Evolutionary conservation across 768 basidiomycete species (phyloP), one percentile per base, ranked within the genome.

Genomic region (Phylloporus sp.): DNA sequence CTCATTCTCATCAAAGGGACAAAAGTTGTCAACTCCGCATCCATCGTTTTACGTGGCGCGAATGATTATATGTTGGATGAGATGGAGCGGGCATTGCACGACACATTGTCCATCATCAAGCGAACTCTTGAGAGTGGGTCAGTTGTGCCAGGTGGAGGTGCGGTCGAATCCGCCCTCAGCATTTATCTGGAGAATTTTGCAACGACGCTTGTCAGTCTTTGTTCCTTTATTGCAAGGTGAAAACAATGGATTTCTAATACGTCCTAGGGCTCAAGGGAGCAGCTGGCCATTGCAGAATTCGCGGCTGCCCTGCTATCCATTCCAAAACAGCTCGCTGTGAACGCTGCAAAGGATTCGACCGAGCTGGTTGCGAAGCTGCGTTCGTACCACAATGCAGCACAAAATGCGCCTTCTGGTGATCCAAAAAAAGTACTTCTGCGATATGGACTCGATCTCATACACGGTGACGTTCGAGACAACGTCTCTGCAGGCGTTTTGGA

Each of bases 61-160:
- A 99, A 98, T 67, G 96, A 99, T 68, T 97, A 95, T 67, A 93
- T 97, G 89, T 72, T 98, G 57, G 96, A 99, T 65, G 96, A 99
- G 76, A 99, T 98, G 96, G 96, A 99, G 71, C 76, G 96, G 38
- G 86, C 91, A 0, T 67, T 98, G 57, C 95, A 99, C 63, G 96
- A 99, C 65, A 88, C 90, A 2, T 68, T 98, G 52, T 95, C 90
- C 23, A 79, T 96, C 58, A 91, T 97, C 72, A 99, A 99, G 74
- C 81, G 95, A 48, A 98, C 96, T 6, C 71, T 98, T 38, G 96
- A 99, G 74, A 94, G 92, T 57, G 96, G 95, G 9, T 69, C 86
- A 26, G 93, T 98, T 21, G 94, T 98, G 9, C 94, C 96, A 1
- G 96, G 95, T 44, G 96, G 96, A 43, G 96, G 95, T 46, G 94